Percentiles rank a stretch among this genome's conserved stretches.
Conservation (phyloP, 768 basidiomycete species). For the Mycena rebaudengoi region DNA sequence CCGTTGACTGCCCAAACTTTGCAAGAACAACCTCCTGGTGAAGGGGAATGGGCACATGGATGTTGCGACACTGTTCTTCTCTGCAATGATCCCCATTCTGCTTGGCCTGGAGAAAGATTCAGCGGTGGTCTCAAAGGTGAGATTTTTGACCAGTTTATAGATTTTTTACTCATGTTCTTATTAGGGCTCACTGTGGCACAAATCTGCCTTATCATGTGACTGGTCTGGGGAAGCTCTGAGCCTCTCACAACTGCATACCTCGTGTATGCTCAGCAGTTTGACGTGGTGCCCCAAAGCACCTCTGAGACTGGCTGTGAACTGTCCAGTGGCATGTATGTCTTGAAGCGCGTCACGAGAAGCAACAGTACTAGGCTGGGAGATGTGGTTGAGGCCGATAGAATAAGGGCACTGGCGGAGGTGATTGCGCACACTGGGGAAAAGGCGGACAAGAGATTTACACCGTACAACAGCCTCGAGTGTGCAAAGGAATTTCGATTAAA, state of each 20-base stretch:
- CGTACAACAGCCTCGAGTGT: slow-evolving; percentile 28
- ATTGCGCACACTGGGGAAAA: slow-evolving; percentile 35
- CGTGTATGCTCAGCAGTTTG: slow-evolving; percentile 34
- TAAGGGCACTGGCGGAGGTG: slow-evolving; percentile 33
- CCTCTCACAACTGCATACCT: slow-evolving; percentile 20
- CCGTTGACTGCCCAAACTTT: slow-evolving; percentile 32
- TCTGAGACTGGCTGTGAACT: slow-evolving; percentile 2
- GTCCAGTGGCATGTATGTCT: slow-evolving; percentile 30
- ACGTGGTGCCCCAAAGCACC: slow-evolving; percentile 29
- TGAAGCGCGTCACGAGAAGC: slow-evolving; percentile 25
- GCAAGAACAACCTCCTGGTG: slow-evolving; percentile 28
- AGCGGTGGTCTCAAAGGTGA: slow-evolving; percentile 20
- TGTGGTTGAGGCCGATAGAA: slow-evolving; percentile 33
- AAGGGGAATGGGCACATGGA: slow-evolving; percentile 16
- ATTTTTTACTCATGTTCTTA: neutral
- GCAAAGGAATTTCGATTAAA: slow-evolving; percentile 37
- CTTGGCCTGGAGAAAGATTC: slow-evolving; percentile 29
- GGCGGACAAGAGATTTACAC: slow-evolving; percentile 32
- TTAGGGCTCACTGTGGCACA: slow-evolving; percentile 26
- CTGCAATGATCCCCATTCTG: neutral
- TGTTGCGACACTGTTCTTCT: slow-evolving; percentile 25
- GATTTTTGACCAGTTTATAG: neutral
- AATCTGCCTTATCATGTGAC: slow-evolving; percentile 25
- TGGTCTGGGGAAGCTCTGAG: neutral
- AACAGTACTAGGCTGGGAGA: slow-evolving; percentile 31